These are phyloP conservation scores for Paratrimastix pyriformis DNA, from an alignment of 78 protist genomes.

Conservation along the genomic window DNA sequence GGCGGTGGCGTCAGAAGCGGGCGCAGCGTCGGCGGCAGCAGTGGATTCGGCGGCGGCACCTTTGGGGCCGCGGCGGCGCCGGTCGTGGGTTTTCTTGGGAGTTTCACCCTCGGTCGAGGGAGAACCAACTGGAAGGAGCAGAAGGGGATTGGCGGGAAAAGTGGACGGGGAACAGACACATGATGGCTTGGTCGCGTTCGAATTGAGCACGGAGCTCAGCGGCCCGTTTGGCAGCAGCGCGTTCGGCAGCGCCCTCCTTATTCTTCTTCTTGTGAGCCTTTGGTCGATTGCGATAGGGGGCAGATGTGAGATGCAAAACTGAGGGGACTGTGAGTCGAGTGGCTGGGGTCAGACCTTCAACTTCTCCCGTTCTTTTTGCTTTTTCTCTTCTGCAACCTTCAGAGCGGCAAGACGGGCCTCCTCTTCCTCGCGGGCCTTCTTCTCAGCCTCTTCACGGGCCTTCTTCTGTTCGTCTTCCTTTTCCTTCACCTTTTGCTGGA, in stretches of 20 bases:
- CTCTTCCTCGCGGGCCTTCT: background rate
- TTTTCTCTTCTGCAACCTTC: background rate
- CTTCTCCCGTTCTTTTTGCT: too few species aligned
- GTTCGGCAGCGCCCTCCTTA: background rate
- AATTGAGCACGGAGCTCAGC: background rate
- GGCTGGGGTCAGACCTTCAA: background rate
- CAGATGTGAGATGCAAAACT: background rate
- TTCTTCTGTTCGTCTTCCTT: background rate
- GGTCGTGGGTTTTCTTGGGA: background rate
- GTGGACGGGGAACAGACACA: background rate
- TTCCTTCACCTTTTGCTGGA: background rate
- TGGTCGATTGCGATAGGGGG: background rate
- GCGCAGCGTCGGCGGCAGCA: too few species aligned
- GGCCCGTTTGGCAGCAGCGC: background rate
- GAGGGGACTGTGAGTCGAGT: background rate
- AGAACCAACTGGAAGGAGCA: background rate
- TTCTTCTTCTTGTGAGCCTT: background rate
- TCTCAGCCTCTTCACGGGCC: background rate
- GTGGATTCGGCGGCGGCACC: too few species aligned
- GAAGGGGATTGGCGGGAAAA: background rate
- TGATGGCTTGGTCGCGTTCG: background rate
- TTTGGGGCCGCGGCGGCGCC: background rate
- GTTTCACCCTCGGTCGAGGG: background rate
- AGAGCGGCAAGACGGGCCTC: background rate
- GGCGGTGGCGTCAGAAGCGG: too few species aligned